phyloP scores from a whole-genome alignment of 805 yeast genomes.

The Lachancea sp. region DNA sequence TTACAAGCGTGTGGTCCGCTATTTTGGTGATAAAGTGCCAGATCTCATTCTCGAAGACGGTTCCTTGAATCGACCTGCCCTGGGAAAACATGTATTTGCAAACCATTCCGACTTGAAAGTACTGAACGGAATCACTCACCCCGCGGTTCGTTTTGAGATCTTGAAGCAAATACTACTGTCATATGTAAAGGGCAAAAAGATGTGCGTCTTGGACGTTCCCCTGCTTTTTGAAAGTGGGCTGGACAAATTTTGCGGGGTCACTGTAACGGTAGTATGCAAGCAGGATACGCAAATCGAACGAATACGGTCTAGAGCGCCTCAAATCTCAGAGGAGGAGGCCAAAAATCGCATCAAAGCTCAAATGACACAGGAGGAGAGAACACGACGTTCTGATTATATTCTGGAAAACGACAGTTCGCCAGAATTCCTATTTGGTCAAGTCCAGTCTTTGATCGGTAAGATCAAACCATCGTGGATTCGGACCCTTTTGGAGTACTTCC shows the following conservation, averaged over 20 bases:
- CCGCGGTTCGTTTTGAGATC: conserved; percentile 67
- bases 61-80: conserved; percentile 53
- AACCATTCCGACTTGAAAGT: conserved; percentile 49
- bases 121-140: conserved; percentile 78
- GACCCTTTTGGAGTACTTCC: conserved; percentile 34
- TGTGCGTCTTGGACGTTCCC: conserved; percentile 86
- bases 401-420: conserved; percentile 53
- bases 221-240: conserved; percentile 75
- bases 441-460: conserved; percentile 36
- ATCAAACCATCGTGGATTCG: conserved; percentile 35
- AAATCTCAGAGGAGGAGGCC: conserved; percentile 60
- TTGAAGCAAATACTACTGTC: conserved; percentile 45
- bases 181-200: conserved; percentile 50
- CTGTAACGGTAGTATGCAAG: conserved; percentile 61
- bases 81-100: conserved; percentile 76
- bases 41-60: conserved; percentile 41
- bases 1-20: conserved; percentile 53
- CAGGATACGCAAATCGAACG: conserved; percentile 55
- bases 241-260: conserved; percentile 62
- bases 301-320: conserved; percentile 59
- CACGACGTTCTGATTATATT: conserved; percentile 54
- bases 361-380: conserved; percentile 56
- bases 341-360: conserved; percentile 68
- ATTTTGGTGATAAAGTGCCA: conserved; percentile 52
- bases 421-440: conserved; percentile 37